These are phyloP conservation scores for Podaxis rugospora DNA, from an alignment of 768 basidiomycete genomes.

Conservation along the genomic window DNA sequence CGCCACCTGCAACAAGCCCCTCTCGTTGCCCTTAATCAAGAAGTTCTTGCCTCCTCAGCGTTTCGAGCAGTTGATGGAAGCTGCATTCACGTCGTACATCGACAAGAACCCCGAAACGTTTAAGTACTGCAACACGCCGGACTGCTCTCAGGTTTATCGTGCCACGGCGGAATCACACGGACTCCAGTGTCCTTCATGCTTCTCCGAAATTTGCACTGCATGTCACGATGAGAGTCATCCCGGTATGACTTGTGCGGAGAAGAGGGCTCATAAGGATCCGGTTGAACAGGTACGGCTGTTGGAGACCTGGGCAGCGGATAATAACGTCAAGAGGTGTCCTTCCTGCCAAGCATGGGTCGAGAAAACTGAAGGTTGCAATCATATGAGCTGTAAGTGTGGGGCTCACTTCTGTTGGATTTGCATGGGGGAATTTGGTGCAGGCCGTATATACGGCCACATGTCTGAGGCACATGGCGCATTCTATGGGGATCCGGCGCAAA, in stretches of 20 bases:
- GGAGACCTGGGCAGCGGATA: constrained; percentile 31
- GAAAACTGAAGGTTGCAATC: constrained; percentile 53
- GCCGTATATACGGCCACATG: constrained; percentile 13
- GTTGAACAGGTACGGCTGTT: constrained; percentile 38
- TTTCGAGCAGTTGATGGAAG: constrained; percentile 50
- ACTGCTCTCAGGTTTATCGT: constrained; percentile 66
- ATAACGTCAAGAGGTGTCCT: constrained; percentile 44
- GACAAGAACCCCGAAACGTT: constrained; percentile 52
- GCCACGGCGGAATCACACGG: constrained; percentile 18
- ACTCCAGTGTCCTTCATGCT: constrained; percentile 51
- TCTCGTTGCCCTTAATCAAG: constrained; percentile 50
- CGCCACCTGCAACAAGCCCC: constrained; percentile 45
- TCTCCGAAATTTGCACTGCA: constrained; percentile 39
- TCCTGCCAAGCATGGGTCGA: constrained; percentile 39
- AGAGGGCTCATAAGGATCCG: constrained; percentile 26
- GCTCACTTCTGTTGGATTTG: constrained; percentile 31
- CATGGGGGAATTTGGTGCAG: constrained; percentile 8
- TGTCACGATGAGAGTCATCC: constrained; percentile 49
- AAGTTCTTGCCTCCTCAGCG: constrained; percentile 44
- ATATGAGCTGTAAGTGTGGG: constrained; percentile 47
- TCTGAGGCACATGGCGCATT: constrained; percentile 6
- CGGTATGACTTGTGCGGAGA: constrained; percentile 45
- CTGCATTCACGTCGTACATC: constrained; percentile 51
- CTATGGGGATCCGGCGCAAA: not conserved
- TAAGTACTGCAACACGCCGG: constrained; percentile 68